These are phyloP conservation scores for Rubia balearica DNA, from an alignment of 305 asterid species.

Conservation along the genomic window DNA sequence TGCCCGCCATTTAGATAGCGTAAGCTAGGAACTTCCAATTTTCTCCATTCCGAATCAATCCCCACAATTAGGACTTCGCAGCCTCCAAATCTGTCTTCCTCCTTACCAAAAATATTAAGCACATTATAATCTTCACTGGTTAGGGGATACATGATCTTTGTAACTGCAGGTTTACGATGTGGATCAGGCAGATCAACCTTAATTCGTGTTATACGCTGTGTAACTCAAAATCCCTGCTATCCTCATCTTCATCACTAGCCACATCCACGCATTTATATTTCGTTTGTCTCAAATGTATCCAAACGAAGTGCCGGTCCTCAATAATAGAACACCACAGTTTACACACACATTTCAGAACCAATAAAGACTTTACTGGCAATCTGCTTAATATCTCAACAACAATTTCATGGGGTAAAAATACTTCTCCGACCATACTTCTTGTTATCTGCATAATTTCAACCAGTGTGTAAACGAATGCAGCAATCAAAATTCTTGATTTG, in stretches of 20 bases:
- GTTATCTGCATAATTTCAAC: too few species aligned
- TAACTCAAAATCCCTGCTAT: neutral
- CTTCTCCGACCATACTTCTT: neutral
- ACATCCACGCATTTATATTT: neutral
- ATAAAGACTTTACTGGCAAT: slow-evolving; percentile 4
- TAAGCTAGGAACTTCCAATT: slow-evolving; percentile 4
- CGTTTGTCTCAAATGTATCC: slow-evolving; percentile 2
- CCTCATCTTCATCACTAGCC: neutral
- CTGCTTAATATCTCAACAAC: slow-evolving; percentile 3
- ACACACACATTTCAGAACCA: slow-evolving; percentile 8
- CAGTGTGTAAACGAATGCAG: neutral
- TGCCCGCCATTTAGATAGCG: neutral
- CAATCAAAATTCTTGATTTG: neutral
- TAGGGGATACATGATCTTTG: neutral
- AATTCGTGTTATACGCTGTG: neutral
- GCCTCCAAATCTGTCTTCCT: neutral
- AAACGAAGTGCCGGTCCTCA: neutral
- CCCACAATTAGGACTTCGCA: slow-evolving; percentile 1
- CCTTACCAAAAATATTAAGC: neutral
- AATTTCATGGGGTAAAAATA: slow-evolving; percentile 1
- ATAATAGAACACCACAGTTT: slow-evolving; percentile 8
- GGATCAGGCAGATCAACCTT: slow-evolving; percentile 4
- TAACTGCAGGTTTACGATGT: neutral
- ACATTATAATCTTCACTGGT: neutral
- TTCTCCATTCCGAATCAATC: slow-evolving; percentile 9